phyloP scores from a whole-genome alignment of 1,284 basidiomycete genomes.

The Trametes versicolor region DNA sequence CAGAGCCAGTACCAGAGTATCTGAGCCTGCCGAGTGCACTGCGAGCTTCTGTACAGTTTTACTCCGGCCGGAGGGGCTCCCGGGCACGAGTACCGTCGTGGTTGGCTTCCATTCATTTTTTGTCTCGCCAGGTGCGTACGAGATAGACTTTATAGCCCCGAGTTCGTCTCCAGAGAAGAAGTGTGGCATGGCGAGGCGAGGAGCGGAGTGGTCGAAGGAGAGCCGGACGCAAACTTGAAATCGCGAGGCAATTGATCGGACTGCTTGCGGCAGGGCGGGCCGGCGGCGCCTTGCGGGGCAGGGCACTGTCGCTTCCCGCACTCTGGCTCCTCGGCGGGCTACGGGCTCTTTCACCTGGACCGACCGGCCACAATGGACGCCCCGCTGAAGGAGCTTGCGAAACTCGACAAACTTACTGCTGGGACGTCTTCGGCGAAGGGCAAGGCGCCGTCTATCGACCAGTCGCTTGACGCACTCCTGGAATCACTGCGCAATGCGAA shows the following conservation, averaged over 20 bases:
- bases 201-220: not conserved
- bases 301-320: not conserved
- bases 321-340: not conserved
- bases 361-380: constrained; percentile 62
- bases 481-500: constrained; percentile 68
- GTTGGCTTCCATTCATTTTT: constrained; percentile 43
- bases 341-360: not conserved
- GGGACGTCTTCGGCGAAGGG: constrained; percentile 52
- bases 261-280: constrained; percentile 2
- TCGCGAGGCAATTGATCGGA: not conserved
- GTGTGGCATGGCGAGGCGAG: constrained; percentile 58
- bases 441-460: constrained; percentile 65
- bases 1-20: constrained; percentile 37
- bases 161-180: constrained; percentile 80
- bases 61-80: constrained; percentile 45
- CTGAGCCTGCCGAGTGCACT: constrained; percentile 30
- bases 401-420: constrained; percentile 71
- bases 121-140: constrained; percentile 44
- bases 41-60: constrained; percentile 54
- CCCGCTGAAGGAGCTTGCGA: constrained; percentile 77
- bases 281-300: not conserved
- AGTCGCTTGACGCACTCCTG: constrained; percentile 77
- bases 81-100: constrained; percentile 49
- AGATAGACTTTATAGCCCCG: constrained; percentile 72
- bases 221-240: not conserved